phyloP scores from a whole-genome alignment of 2,329 filamentous ascomycete genomes.

The Onygena corvina region DNA sequence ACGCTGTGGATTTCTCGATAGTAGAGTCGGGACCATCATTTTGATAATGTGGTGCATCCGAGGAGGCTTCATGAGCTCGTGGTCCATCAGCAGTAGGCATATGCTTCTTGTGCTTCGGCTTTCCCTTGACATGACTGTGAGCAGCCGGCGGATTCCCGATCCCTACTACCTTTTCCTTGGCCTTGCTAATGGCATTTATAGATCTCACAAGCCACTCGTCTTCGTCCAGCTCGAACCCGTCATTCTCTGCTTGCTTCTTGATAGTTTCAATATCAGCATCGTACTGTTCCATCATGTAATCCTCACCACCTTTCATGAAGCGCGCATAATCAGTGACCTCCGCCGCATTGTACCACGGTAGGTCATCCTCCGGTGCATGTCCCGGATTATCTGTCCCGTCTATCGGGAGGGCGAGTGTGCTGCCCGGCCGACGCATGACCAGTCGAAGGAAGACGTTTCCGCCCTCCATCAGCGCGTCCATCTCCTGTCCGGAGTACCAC shows the following conservation, averaged over 20 bases:
- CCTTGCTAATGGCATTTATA: constrained; percentile 57
- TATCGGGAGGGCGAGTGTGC: constrained; percentile 74
- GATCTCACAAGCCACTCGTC: constrained; percentile 69
- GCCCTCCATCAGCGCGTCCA: constrained; percentile 59
- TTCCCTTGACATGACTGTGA: constrained; percentile 39
- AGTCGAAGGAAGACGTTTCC: constrained; percentile 81
- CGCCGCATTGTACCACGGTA: constrained; percentile 90
- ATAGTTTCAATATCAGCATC: constrained; percentile 67
- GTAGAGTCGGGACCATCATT: constrained; percentile 34
- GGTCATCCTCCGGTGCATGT: constrained; percentile 56
- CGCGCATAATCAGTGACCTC: constrained; percentile 91
- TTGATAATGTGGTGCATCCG: constrained; percentile 42
- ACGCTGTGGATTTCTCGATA: constrained; percentile 22
- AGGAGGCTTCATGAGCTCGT: constrained; percentile 34
- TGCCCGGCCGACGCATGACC: constrained; percentile 66
- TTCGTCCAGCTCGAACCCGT: constrained; percentile 59
- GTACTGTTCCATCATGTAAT: constrained; percentile 74
- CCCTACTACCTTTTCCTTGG: constrained; percentile 61
- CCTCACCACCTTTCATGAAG: constrained; percentile 84
- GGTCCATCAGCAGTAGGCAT: constrained; percentile 39
- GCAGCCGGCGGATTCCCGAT: constrained; percentile 53
- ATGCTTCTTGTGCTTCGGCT: not conserved
- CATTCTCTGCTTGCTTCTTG: constrained; percentile 65
- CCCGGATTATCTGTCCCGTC: constrained; percentile 43
- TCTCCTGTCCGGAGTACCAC: constrained; percentile 84